Evolutionary conservation across 2,329 filamentous ascomycete species (phyloP), one percentile per base, ranked within the genome.

Genomic region (Fusarium multiceps): DNA sequence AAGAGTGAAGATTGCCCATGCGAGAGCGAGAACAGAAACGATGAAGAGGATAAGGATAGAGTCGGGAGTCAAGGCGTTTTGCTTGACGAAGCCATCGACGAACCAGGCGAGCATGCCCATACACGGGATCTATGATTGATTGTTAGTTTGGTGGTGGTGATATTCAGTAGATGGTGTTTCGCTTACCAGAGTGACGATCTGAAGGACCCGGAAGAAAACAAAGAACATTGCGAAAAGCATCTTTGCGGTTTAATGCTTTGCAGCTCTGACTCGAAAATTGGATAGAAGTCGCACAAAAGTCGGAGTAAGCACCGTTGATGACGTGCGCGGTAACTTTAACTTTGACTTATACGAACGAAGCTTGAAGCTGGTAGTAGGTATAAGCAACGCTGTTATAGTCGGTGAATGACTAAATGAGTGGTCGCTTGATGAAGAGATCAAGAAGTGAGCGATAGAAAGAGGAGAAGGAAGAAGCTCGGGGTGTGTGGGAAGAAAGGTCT

Each of bases 31-130:
- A 20, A 89, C 86, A 25, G 86, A 87, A 65, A 90, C 87, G 81
- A 91, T 90, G 84, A 91, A 91, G 72, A 91, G 83, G 71, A 91
- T 82, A 63, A 92, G 86, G 77, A 91, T 85, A 77, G 87, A 87
- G 78, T 84, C 81, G 25, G 89, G 89, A 1, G 89, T 89, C 54
- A 90, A 82, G 64, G 82, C 76, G 79, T 91, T 90, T 73, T 78
- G 74, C 55, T 80, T 76, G 73, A 86, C 83, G 79, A 87, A 90
- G 71, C 84, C 83, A 78, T 90, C 79, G 69, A 91, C 86, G 76
- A 91, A 91, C 82, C 86, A 91, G 73, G 87, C 85, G 55, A 90
- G 86, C 86, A 91, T 90, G 80, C 89, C 89, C 78, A 91, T 84
- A 25, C 82, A 85, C 45, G 88, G 88, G 76, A 90, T 89, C 89